Base-by-base conservation (phyloP, 345 rosid species). In the Sisymbrium irio region DNA sequence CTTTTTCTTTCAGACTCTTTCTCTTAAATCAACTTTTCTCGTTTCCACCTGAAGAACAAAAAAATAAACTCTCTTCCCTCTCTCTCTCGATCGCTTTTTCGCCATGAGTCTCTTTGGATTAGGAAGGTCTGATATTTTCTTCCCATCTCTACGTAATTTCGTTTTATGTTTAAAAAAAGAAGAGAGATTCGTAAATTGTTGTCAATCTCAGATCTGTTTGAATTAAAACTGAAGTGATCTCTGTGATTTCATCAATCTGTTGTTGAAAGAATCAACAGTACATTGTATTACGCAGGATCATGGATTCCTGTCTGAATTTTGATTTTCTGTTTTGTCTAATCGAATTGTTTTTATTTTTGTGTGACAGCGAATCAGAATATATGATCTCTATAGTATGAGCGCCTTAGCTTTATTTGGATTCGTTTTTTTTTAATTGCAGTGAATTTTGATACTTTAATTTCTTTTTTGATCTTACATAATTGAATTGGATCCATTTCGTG, bases 71-170 rank as follows among this genome's bases (percentile, higher is more conserved):
- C 74, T 57, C 45, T 41, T 3, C 59, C 63, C 41, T 60, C 27
- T 10, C 28, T 42, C 33, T 14, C 45, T 79, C 25, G 9, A 51
- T 72, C n/a, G 56, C 30, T 30, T 57, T 67, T 20, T 33, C 62
- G 57, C 72, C 55, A 55, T 71, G 67, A 75, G 69, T 78, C 61
- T 72, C 6, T 78, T 68, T 51, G 79, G 79, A 33, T 15, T 76
- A 0, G 79, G 79, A 3, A 76, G 79, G 79, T 76, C n/a, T n/a
- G 36, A 69, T 4, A 27, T 1, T 35, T 47, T 25, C 28, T 20
- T 54, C 17, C 13, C 54, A 44, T 42, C 33, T 62, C n/a, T 53
- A 14, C 35, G 39, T 44, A 17, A 68, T 8, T 36, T 11, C 25
- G n/a, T 0, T 50, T 27, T 27, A 27, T 27, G 28, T 27, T 27